Base-by-base conservation (phyloP, 495 filamentous ascomycete genomes). In the Mycothermus thermophilus region DNA sequence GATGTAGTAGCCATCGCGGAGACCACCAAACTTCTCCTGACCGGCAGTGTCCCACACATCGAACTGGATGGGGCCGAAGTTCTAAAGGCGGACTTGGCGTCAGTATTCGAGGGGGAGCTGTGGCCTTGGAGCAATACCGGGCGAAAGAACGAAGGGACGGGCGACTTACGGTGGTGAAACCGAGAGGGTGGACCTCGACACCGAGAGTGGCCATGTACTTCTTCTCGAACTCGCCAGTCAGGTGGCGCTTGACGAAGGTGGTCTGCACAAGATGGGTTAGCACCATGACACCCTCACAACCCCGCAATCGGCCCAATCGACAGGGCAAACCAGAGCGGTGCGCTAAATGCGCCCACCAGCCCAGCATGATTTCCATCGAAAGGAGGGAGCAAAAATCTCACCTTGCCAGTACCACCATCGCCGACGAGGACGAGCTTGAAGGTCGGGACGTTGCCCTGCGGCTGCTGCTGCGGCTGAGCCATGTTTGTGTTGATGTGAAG, bases 391-490 rank as follows among this genome's bases (percentile, higher is more conserved):
- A 5, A 13, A 18, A 3, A 8, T 2, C 57, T 50, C 67, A 93
- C 92, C 85, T 99, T 99, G 67, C 92, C 92, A 57, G 92, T 99
- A 72, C 92, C 92, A 69, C 92, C 92, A 64, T 99, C 92, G 60
- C 92, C 92, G 57, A 99, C 92, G 57, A 99, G 85, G 50, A 99
- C 92, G 55, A 99, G 81, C 83, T 99, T 99, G 75, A 99, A 96
- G 55, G 86, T 94, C 32, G 77, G 74, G 44, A 56, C 58, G n/a
- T n/a, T n/a, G n/a, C n/a, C n/a, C n/a, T n/a, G n/a, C n/a, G n/a
- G n/a, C 35, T 62, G 44, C 25, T 55, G 3, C 8, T 17, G 53
- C 44, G 52, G 49, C 41, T 55, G 47, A 50, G 77, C 72, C 79
- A 86, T 88, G 57, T 48, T 51, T 50, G 46, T 40, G 42, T 38